phyloP scores from a whole-genome alignment of 768 basidiomycete genomes.

The Mycena vulgaris region DNA sequence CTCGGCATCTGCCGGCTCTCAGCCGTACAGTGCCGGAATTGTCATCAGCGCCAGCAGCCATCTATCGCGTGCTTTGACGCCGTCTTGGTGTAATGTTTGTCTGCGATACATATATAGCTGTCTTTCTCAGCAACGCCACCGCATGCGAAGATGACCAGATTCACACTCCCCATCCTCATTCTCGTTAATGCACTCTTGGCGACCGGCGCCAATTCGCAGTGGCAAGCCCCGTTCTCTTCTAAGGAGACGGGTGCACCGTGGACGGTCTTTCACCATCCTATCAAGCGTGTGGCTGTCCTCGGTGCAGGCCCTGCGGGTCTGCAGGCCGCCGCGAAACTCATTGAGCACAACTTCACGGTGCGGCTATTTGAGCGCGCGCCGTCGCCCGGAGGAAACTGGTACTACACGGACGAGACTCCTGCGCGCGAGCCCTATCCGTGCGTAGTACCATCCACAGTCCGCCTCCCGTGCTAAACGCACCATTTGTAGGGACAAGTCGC shows the following conservation, averaged over 20 bases:
- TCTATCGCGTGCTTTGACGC: conserved; percentile 36
- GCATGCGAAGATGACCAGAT: background rate
- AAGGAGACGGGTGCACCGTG: background rate
- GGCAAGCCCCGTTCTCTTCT: conserved; percentile 22
- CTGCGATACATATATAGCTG: background rate
- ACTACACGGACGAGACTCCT: conserved; percentile 42
- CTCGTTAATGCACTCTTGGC: too few species aligned
- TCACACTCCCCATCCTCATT: background rate
- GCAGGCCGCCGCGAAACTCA: too few species aligned
- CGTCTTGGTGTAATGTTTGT: conserved; percentile 29
- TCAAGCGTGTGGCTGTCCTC: conserved; percentile 35
- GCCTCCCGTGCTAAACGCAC: too few species aligned
- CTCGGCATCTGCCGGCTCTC: too few species aligned
- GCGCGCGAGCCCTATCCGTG: conserved; percentile 39
- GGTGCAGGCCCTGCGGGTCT: conserved; percentile 36
- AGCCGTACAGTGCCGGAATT: too few species aligned
- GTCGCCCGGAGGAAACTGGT: conserved; percentile 44
- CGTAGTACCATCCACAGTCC: conserved; percentile 4
- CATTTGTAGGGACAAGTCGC: conserved; percentile 11
- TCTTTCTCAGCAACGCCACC: background rate
- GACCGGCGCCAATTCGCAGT: conserved; percentile 5
- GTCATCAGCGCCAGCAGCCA: too few species aligned
- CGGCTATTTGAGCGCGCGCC: too few species aligned
- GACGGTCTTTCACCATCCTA: conserved; percentile 33
- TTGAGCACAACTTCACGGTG: too few species aligned